Evolutionary conservation across 108 stramenopile genomes (phyloP), one percentile per base, ranked within the genome.

Genomic region (Stephanodiscus triporus): DNA sequence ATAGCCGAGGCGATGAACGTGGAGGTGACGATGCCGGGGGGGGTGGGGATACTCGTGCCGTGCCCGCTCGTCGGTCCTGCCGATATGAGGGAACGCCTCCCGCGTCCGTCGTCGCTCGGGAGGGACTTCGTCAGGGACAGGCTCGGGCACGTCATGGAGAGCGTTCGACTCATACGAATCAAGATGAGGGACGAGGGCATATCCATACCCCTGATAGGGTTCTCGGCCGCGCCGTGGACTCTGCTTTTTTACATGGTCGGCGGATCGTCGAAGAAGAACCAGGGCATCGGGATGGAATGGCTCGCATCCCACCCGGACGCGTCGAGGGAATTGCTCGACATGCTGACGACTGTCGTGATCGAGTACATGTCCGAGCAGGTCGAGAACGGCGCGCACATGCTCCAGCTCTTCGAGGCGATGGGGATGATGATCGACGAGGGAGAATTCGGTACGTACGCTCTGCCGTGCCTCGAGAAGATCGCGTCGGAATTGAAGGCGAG

Each of bases 181-280:
- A 87, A 92, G 81, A 94, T 97, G 88, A 78, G 81, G 13, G 89
- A 88, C 36, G 95, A 96, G 66, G 77, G 55, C 13, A 90, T 82
- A 51, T 77, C 73, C 32, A 89, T 96, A 54, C 96, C 97, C 7
- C 81, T 98, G 11, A 96, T 97, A 75, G 97, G 97, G 22, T 98
- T 98, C 70, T 91, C 91, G 50, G 97, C 96, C 11, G 96, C 97
- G 24, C 97, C 97, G 5, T 98, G 93, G 93, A 98, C 97, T 8
- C 86, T 98, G 14, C 76, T 98, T 45, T 98, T 91, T 80, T 98
- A 98, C 83, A 96, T 97, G 91, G 95, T 98, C 6, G 97, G 97
- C 23, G 97, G 96, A 66, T 90, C 89, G 10, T 93, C 92, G 45
- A 94, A 94, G 68, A 94, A 93, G 79, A 97, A 97, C 68, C 85